Evolutionary conservation across 2,329 filamentous ascomycete genomes (phyloP), one percentile per base, ranked within the genome.

Genomic region (Ophiostoma angusticollis): DNA sequence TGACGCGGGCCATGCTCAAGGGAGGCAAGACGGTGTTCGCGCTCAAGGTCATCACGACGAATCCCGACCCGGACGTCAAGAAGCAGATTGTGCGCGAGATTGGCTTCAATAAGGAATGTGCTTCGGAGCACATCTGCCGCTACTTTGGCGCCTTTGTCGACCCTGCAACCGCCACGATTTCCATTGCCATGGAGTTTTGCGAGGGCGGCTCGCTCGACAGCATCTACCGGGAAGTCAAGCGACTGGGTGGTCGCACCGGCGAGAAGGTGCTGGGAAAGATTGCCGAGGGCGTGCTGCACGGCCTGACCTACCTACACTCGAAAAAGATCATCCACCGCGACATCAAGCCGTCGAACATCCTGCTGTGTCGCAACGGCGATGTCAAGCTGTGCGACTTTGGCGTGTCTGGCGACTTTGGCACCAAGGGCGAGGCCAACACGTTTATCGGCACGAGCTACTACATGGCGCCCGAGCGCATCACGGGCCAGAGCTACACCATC

Each of bases 401-500:
- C 51, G 91, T 98, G 34, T 93, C 84, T 43, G 91, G 91, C 49
- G 91, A 96, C 59, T 96, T 96, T 55, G 93, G 91, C 48, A 98
- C 91, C 35, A 96, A 98, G 60, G 91, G 91, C 39, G 91, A 96
- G 57, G 91, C 91, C 48, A 95, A 96, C 58, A 98, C 91, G 0
- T 98, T 98, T 55, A 98, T 98, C 55, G 91, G 91, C 47, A 98
- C 91, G 11, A 93, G 84, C 45, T 98, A 96, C 58, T 98, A 98
- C 67, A 98, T 98, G 91, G 91, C 91, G 4, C 91, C 91, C 0
- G 91, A 98, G 60, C 81, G 91, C 37, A 98, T 98, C 58, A 95
- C 91, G 1, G 91, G 91, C 42, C 85, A 96, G 64, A 89, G 82
- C 35, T 98, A 98, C 61, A 98, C 89, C 45, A 98, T 98, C 59